phyloP scores from a whole-genome alignment of 176 grass and related monocot species.

The Musa schizocarpa region DNA sequence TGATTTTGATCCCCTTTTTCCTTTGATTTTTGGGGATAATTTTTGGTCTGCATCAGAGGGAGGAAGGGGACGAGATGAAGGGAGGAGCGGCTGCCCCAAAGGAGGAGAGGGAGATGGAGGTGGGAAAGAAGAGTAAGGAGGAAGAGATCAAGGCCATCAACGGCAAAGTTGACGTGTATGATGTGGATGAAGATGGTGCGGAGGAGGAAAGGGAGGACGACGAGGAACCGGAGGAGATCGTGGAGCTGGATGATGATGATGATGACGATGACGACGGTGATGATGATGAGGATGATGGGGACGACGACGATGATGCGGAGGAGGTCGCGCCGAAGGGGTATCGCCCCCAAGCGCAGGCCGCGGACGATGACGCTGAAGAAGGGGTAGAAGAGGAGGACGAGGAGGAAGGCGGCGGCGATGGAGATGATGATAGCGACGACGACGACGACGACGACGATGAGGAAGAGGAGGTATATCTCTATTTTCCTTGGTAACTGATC shows the following conservation, averaged over 20 bases:
- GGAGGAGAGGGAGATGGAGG: conserved; percentile 13
- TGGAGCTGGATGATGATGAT: conserved; percentile 13
- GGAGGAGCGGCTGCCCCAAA: background rate
- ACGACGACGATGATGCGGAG: conserved; percentile 9
- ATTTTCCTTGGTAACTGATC: background rate
- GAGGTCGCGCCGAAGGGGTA: conserved; percentile 1
- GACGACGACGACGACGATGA: conserved; percentile 14
- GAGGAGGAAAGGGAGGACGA: background rate
- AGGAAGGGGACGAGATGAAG: background rate
- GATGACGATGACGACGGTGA: conserved; percentile 1
- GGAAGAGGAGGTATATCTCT: conserved; percentile 9
- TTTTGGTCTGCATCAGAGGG: background rate
- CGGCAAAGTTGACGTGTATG: background rate
- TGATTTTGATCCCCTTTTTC: background rate
- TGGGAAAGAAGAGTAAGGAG: background rate
- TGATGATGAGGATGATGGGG: background rate
- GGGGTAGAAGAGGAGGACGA: conserved; percentile 8
- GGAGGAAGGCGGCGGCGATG: background rate
- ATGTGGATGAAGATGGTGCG: background rate
- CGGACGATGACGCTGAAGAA: background rate
- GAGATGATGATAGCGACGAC: background rate
- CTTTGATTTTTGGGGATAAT: background rate
- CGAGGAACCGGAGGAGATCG: background rate
- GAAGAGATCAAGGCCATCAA: conserved; percentile 5
- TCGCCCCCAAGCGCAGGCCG: background rate